Evolutionary conservation across 208 protist species (phyloP).

Genomic region (Novymonas esmeraldas): DNA sequence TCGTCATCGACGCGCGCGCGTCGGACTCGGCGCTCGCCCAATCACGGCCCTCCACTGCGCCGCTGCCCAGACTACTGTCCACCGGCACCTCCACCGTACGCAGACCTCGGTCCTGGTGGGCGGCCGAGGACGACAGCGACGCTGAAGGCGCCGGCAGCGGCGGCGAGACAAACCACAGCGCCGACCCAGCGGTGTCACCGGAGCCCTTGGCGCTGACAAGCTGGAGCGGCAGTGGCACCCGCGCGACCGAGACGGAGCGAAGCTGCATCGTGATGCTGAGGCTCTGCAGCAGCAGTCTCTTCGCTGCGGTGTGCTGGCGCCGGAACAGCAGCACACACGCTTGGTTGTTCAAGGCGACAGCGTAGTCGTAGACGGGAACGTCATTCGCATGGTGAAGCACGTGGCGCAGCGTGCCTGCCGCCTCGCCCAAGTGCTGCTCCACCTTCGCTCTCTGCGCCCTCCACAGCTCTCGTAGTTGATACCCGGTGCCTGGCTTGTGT

Average conservation of each 20-base stretch:
- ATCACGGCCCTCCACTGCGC: not conserved
- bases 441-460: slow-evolving; percentile 14
- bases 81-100: not conserved
- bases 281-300: slow-evolving; percentile 33
- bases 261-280: slow-evolving; percentile 38
- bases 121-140: not conserved
- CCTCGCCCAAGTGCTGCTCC: slow-evolving; percentile 29
- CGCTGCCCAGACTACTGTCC: not conserved
- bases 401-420: slow-evolving; percentile 17
- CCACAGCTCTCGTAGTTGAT: slow-evolving; percentile 26
- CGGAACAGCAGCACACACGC: slow-evolving; percentile 40
- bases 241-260: slow-evolving; percentile 17
- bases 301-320: slow-evolving; percentile 28
- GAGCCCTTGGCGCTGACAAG: slow-evolving; percentile 2
- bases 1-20: not conserved
- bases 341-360: slow-evolving; percentile 52
- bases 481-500: slow-evolving; percentile 13
- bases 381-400: slow-evolving; percentile 34
- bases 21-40: not conserved
- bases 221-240: slow-evolving; percentile 9
- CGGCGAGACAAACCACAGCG: slow-evolving; percentile 1
- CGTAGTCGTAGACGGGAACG: slow-evolving; percentile 45
- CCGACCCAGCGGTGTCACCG: slow-evolving; percentile 7
- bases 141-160: not conserved
- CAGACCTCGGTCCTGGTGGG: not conserved